phyloP scores from a whole-genome alignment of 805 yeast species.

The Sporopachydermia quercuum region DNA sequence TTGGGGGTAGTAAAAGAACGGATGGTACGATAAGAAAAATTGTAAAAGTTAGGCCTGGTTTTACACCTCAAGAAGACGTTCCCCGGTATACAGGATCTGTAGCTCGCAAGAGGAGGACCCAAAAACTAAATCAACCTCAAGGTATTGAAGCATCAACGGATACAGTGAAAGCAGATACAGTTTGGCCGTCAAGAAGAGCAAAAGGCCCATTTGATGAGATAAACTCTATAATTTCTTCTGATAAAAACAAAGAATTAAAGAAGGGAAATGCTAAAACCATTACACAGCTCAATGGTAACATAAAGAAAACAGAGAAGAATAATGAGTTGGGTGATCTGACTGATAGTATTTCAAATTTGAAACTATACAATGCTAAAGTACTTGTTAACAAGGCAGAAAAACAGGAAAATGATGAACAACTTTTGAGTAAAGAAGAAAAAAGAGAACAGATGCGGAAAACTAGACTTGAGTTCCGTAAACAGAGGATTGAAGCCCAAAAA shows the following conservation, averaged over 20 bases:
- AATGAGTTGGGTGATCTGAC: not conserved
- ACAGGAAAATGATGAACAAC: no score
- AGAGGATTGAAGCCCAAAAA: not conserved
- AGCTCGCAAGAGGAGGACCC: not conserved
- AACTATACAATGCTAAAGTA: not conserved
- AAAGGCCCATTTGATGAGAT: not conserved
- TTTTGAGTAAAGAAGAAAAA: no score
- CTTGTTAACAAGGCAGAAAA: no score
- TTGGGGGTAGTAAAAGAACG: conserved; percentile 14
- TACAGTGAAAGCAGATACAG: no score
- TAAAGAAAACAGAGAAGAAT: not conserved
- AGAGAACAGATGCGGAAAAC: not conserved
- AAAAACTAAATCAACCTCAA: no score
- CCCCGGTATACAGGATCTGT: conserved; percentile 7
- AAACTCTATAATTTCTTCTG: no score
- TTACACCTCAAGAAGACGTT: conserved; percentile 15
- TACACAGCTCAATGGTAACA: not conserved
- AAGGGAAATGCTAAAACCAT: not conserved
- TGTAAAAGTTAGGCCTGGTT: conserved; percentile 16
- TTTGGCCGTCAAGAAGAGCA: no score
- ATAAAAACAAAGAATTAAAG: not conserved
- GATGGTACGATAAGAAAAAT: conserved; percentile 17
- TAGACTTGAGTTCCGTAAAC: not conserved
- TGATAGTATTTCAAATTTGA: not conserved
- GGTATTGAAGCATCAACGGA: no score